Conservation (phyloP, 441 rosid species). For the Erodium chrysanthum region DNA sequence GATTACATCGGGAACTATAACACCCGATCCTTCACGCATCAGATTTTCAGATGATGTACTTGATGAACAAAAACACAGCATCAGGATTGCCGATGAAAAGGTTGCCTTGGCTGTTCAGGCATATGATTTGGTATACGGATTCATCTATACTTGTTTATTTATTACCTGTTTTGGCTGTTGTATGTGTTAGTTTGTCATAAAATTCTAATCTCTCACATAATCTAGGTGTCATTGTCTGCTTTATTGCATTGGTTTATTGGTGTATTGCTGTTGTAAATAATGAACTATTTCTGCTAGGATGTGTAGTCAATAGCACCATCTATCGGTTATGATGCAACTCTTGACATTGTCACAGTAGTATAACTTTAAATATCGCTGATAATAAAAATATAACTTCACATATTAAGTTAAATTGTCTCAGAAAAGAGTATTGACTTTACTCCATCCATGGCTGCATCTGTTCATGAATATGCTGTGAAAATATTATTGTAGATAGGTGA, state of each 20-base stretch:
- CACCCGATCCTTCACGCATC: slow-evolving; percentile 40
- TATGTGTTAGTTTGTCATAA: neutral
- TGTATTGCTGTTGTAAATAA: too few relatives aligned
- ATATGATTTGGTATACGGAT: slow-evolving; percentile 66
- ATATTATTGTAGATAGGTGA: neutral
- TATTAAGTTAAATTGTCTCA: neutral
- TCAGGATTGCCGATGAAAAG: slow-evolving; percentile 93
- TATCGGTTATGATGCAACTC: neutral
- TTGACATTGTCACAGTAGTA: neutral
- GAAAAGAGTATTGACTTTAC: neutral
- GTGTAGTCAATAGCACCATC: neutral
- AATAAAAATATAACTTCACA: neutral
- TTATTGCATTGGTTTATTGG: neutral
- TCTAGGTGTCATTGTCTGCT: neutral
- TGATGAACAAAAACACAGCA: slow-evolving; percentile 88
- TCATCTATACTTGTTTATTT: neutral
- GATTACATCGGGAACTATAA: slow-evolving; percentile 44
- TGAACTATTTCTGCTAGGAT: neutral
- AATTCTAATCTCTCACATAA: neutral
- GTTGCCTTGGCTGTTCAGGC: slow-evolving; percentile 81
- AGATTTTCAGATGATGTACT: slow-evolving; percentile 81
- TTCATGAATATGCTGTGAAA: too few relatives aligned
- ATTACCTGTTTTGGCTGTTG: neutral
- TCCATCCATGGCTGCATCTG: neutral
- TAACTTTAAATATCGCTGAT: neutral